Percentiles rank a stretch among this genome's conserved stretches.
phyloP scores from a whole-genome alignment of 805 yeast genomes.

The Wickerhamomyces alni region DNA sequence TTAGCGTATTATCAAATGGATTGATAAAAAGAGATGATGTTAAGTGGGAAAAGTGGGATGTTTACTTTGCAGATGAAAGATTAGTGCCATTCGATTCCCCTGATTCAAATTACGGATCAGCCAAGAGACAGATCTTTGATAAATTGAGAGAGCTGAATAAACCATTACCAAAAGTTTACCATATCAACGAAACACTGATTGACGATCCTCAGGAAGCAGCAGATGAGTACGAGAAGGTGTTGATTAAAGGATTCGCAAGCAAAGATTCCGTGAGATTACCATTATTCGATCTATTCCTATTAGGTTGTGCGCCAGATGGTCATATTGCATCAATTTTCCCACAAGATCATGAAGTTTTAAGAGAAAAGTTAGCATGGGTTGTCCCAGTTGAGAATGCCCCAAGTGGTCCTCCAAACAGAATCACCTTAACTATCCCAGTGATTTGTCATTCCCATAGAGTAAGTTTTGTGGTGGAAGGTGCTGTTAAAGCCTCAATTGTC shows the following conservation, averaged over 20 bases:
- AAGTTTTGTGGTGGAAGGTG: conserved; percentile 93
- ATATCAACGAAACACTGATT: conserved; percentile 71
- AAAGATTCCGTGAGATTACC: conserved; percentile 96
- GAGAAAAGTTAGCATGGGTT: conserved; percentile 93
- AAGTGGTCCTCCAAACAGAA: conserved; percentile 76
- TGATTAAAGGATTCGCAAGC: conserved; percentile 88
- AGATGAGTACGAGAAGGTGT: conserved; percentile 80
- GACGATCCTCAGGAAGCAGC: conserved; percentile 89
- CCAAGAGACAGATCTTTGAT: conserved; percentile 78
- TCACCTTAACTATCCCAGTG: conserved; percentile 89
- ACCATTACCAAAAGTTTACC: conserved; percentile 67
- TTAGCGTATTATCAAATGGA: conserved; percentile 84
- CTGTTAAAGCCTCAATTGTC: conserved; percentile 88
- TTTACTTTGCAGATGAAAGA: conserved; percentile 94
- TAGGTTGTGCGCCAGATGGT: conserved; percentile 99
- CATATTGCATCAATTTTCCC: conserved; percentile 97
- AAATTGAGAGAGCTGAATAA: conserved; percentile 32
- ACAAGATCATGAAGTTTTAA: conserved; percentile 69
- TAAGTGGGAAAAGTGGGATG: conserved; percentile 92
- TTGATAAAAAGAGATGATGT: conserved; percentile 68
- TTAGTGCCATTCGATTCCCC: conserved; percentile 79
- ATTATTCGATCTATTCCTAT: conserved; percentile 80
- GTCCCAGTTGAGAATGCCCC: conserved; percentile 92
- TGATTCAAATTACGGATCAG: conserved; percentile 87
- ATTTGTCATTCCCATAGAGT: conserved; percentile 90